Base-by-base conservation (phyloP, 2,329 filamentous ascomycete species). In the Xylariaceae sp. region DNA sequence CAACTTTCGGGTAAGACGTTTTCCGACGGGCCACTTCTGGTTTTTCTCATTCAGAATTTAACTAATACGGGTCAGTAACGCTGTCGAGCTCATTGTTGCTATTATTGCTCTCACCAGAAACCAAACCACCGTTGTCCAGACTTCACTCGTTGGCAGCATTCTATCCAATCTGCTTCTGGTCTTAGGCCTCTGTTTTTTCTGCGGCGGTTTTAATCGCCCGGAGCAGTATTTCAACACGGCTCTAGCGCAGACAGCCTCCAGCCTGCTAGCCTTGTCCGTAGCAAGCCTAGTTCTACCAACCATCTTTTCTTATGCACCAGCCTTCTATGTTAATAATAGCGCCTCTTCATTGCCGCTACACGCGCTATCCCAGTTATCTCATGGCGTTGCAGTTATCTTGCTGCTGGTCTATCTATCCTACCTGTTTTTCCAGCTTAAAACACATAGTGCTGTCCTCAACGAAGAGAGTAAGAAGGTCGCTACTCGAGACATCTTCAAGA, bases 151-250 rank as follows among this genome's bases (percentile, higher is more conserved):
- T 61, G 93, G 93, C 53, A 93, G 89, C 73, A 96, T 97, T 72
- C 79, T 97, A 19, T 96, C 92, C 37, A 97, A 97, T 71, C 75
- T 98, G 56, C 83, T 96, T 3, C 84, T 96, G 12, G 91, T 96
- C 48, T 79, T 96, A 79, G 93, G 92, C 53, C 96, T 93, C 86
- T 95, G 88, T 72, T 97, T 96, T 80, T 95, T 96, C 78, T 88
- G 91, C 60, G 92, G 91, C 45, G 92, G 92, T 3, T 73, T 96
- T 65, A 87, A 89, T 56, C 86, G 93, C 24, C 70, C 84, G 24
- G 90, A 96, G 71, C 94, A 97, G 73, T 88, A 86, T 73, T 98
- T 97, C 83, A 96, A 97, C 78, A 86, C 90, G 29, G 94, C 91
- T 0, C 92, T 97, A 5, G 93, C 93, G 0, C 92, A 96, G 73